Evolutionary conservation across 2,329 filamentous ascomycete species (phyloP).

Genomic region (Chrysoporthe austroafricana): DNA sequence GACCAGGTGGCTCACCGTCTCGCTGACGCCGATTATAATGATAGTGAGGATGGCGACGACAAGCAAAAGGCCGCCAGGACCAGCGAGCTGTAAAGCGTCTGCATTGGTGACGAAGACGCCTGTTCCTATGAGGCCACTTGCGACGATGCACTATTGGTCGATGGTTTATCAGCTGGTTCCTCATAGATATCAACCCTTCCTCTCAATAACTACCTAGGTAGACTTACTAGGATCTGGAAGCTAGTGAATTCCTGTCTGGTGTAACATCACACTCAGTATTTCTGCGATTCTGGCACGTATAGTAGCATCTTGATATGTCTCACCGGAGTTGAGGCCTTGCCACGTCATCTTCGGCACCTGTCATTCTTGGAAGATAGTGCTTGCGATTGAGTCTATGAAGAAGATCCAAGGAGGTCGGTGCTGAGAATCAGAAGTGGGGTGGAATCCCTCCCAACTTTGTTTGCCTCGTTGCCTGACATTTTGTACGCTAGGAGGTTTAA

Average conservation of each 20-base stretch:
- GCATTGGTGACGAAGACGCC: slow-evolving; percentile 29
- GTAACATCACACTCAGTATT: not conserved
- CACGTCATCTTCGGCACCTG: slow-evolving; percentile 1
- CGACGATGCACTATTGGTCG: slow-evolving; percentile 25
- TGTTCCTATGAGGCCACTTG: slow-evolving; percentile 28
- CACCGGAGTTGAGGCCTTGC: slow-evolving; percentile 7
- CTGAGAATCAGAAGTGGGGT: not conserved
- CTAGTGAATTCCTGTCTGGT: slow-evolving; percentile 24
- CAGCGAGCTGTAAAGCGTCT: slow-evolving; percentile 27
- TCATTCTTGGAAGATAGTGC: not conserved
- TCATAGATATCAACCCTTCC: not conserved
- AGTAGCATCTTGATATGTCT: not conserved
- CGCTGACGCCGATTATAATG: slow-evolving; percentile 28
- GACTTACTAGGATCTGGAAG: slow-evolving; percentile 27
- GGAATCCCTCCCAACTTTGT: not conserved
- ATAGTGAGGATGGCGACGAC: slow-evolving; percentile 27
- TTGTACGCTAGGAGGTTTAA: not conserved
- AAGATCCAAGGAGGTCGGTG: not conserved
- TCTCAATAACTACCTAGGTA: not conserved
- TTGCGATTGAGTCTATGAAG: not conserved
- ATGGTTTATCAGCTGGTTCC: not conserved
- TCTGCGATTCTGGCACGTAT: not conserved
- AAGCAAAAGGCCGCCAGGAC: slow-evolving; percentile 28
- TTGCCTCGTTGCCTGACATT: not conserved
- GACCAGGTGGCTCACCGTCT: slow-evolving; percentile 31